Conservation (phyloP, 805 yeast species). For the Phaffomyces antillensis region DNA sequence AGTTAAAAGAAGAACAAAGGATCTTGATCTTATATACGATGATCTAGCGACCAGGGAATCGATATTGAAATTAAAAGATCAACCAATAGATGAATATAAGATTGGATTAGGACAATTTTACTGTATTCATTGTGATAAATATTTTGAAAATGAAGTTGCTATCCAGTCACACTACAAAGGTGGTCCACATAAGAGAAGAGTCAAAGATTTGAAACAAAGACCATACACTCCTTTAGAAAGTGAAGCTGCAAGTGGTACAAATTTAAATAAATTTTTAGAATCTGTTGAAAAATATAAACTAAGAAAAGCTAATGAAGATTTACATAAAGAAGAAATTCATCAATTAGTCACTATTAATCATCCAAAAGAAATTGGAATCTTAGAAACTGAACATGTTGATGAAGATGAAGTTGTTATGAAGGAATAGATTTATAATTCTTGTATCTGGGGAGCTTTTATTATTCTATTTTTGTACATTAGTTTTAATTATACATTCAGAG, state of each 20-base stretch:
- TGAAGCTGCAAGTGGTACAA: slow-evolving; percentile 83
- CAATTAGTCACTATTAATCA: slow-evolving; percentile 20
- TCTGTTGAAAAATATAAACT: slow-evolving; percentile 56
- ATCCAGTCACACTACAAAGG: slow-evolving; percentile 65
- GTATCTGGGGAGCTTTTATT: not conserved
- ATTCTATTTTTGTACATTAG: not conserved
- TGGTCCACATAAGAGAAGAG: slow-evolving; percentile 82
- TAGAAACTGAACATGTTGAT: slow-evolving; percentile 9
- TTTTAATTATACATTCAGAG: not conserved
- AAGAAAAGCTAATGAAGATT: slow-evolving; percentile 40
- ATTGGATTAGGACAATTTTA: slow-evolving; percentile 95
- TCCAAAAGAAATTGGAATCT: slow-evolving; percentile 24
- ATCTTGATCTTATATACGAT: slow-evolving; percentile 71
- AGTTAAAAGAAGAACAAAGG: slow-evolving; percentile 82
- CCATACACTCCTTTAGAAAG: slow-evolving; percentile 88
- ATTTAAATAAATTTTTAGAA: slow-evolving; percentile 57
- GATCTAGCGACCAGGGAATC: slow-evolving; percentile 63
- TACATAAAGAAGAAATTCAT: slow-evolving; percentile 34
- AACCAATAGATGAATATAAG: slow-evolving; percentile 79
- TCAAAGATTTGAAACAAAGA: slow-evolving; percentile 62
- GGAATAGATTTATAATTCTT: slow-evolving; percentile 5
- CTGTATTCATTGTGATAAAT: slow-evolving; percentile 91
- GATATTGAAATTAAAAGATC: slow-evolving; percentile 64
- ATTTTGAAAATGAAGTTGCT: slow-evolving; percentile 73
- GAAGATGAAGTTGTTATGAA: slow-evolving; percentile 21